Conservation (phyloP, 2,329 filamentous ascomycete genomes). For the Stenocarpella maydis region DNA sequence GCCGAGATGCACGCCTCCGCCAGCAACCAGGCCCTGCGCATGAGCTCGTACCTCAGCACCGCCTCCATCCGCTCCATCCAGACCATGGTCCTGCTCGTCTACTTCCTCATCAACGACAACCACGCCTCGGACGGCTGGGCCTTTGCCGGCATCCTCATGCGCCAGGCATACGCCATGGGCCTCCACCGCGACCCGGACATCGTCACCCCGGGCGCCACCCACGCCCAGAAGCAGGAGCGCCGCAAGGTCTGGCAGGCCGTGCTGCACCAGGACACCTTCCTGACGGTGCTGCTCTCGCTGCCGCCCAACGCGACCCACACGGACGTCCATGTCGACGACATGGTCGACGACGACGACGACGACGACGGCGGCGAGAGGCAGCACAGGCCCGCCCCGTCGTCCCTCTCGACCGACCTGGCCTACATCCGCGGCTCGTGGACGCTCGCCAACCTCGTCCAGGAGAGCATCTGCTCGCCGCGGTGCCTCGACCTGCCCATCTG, state of each 20-base stretch:
- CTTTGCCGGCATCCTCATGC: constrained; percentile 78
- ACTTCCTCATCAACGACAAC: constrained; percentile 87
- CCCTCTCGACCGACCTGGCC: constrained; percentile 69
- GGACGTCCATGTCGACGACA: constrained; percentile 78
- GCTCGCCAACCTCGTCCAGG: constrained; percentile 79
- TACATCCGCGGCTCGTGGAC: constrained; percentile 83
- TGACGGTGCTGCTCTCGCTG: constrained; percentile 79
- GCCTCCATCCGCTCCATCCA: constrained; percentile 78
- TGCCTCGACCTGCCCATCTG: constrained; percentile 78
- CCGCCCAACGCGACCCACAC: constrained; percentile 82
- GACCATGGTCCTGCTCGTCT: constrained; percentile 83
- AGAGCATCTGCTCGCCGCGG: constrained; percentile 77
- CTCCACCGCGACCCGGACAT: constrained; percentile 82
- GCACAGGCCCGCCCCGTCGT: constrained; percentile 37
- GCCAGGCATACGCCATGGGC: constrained; percentile 84
- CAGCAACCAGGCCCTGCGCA: constrained; percentile 77
- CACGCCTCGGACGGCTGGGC: constrained; percentile 85
- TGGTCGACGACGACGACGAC: constrained; percentile 63
- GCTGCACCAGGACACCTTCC: constrained; percentile 80
- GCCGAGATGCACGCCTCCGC: constrained; percentile 85
- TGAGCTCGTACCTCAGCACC: constrained; percentile 79
- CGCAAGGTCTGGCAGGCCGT: constrained; percentile 86
- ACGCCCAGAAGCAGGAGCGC: constrained; percentile 79
- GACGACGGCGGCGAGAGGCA: too few relatives aligned
- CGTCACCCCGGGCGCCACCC: constrained; percentile 69